Conservation (phyloP, 2,329 filamentous ascomycete genomes). For the Chrysosporium queenslandicum region DNA sequence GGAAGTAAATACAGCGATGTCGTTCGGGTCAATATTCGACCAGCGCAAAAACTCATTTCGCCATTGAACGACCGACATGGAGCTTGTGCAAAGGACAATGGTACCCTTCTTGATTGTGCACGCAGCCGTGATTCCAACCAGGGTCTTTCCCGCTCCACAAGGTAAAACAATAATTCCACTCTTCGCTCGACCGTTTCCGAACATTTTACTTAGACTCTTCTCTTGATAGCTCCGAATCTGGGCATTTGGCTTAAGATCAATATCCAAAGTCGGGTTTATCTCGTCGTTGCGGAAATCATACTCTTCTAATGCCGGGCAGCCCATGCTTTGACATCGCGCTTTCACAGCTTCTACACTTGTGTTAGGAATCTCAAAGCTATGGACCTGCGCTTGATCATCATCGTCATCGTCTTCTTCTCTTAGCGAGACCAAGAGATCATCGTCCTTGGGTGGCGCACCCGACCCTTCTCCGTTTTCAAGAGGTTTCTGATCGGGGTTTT, state of each 20-base stretch:
- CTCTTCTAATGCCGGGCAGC: conserved; percentile 82
- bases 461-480: conserved; percentile 25
- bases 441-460: conserved; percentile 43
- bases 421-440: conserved; percentile 60
- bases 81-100: conserved; percentile 90
- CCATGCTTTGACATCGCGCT: conserved; percentile 77
- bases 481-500: conserved; percentile 46
- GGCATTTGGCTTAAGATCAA: conserved; percentile 79
- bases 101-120: conserved; percentile 96
- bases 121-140: conserved; percentile 95
- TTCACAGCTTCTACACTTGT: conserved; percentile 76
- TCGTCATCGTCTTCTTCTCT: conserved; percentile 69
- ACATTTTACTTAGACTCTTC: conserved; percentile 98
- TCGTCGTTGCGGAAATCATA: conserved; percentile 94
- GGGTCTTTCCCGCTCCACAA: conserved; percentile 90
- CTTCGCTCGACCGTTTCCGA: conserved; percentile 92
- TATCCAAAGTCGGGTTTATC: conserved; percentile 81
- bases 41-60: conserved; percentile 92
- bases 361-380: conserved; percentile 84
- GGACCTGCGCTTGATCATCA: conserved; percentile 77
- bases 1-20: conserved; percentile 90
- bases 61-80: conserved; percentile 98
- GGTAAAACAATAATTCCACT: conserved; percentile 95
- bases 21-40: conserved; percentile 94
- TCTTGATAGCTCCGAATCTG: conserved; percentile 94